Percentiles rank a stretch among this genome's conserved stretches.
phyloP scores from a whole-genome alignment of 2,329 filamentous ascomycete genomes.

The Tympanopsis confertula region DNA sequence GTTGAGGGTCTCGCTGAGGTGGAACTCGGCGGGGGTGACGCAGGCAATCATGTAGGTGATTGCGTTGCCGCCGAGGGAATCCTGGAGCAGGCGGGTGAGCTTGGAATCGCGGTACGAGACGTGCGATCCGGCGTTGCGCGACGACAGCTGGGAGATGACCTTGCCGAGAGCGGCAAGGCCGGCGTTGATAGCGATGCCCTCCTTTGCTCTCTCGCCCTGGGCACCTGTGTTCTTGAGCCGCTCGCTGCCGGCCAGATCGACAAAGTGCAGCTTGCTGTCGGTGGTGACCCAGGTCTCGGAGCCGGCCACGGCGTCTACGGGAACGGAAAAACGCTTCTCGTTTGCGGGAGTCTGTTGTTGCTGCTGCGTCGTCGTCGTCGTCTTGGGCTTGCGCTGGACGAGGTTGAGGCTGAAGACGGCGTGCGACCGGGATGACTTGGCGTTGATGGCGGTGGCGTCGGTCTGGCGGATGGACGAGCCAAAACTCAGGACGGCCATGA shows the following conservation, averaged over 20 bases:
- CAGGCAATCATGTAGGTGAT: slow-evolving; percentile 99
- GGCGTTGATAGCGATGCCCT: slow-evolving; percentile 96
- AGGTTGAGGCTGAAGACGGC: slow-evolving; percentile 94
- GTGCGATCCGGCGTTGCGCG: slow-evolving; percentile 73
- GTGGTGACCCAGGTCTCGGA: slow-evolving; percentile 67
- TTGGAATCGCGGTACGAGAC: slow-evolving; percentile 98
- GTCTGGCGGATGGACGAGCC: slow-evolving; percentile 92
- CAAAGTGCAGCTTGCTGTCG: slow-evolving; percentile 97
- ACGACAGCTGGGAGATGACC: slow-evolving; percentile 94
- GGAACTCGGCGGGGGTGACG: slow-evolving; percentile 92
- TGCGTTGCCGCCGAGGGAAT: slow-evolving; percentile 90
- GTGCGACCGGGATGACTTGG: slow-evolving; percentile 92
- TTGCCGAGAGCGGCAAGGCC: slow-evolving; percentile 91
- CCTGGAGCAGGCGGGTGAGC: slow-evolving; percentile 85
- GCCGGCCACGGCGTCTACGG: slow-evolving; percentile 66
- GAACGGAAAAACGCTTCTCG: slow-evolving; percentile 81
- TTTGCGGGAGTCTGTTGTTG: slow-evolving; percentile 34
- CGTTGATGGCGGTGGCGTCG: slow-evolving; percentile 93
- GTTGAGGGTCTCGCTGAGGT: slow-evolving; percentile 92
- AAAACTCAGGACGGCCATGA: slow-evolving; percentile 79
- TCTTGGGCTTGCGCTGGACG: slow-evolving; percentile 65
- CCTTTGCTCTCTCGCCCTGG: slow-evolving; percentile 83
- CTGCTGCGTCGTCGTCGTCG: background rate
- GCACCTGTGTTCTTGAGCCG: slow-evolving; percentile 93
- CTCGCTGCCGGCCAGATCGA: slow-evolving; percentile 93